These are phyloP conservation scores for Trematosphaeria pertusa DNA, from an alignment of 2,329 filamentous ascomycete genomes.

Conservation along the genomic window DNA sequence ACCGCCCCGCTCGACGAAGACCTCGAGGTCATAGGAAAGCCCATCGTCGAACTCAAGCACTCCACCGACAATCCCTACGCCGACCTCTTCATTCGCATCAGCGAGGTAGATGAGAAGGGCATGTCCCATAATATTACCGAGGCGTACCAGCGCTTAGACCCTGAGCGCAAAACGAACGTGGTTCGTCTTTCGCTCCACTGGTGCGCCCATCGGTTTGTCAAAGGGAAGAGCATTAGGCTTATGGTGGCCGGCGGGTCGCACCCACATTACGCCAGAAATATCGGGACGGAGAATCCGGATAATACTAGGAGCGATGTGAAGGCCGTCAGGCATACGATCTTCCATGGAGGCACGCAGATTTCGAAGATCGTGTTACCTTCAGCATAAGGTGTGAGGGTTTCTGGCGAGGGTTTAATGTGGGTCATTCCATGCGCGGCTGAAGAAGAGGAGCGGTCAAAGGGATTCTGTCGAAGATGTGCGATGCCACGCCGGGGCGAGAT, in stretches of 20 bases:
- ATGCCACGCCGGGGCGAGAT: too few species aligned
- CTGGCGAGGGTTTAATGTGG: too few species aligned
- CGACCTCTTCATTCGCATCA: slow-evolving; percentile 22
- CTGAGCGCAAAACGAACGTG: neutral
- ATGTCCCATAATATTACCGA: slow-evolving; percentile 19
- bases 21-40: slow-evolving; percentile 15
- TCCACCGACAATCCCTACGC: slow-evolving; percentile 11
- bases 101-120: slow-evolving; percentile 20
- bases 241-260: slow-evolving; percentile 16
- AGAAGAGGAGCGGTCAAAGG: too few species aligned
- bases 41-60: slow-evolving; percentile 12
- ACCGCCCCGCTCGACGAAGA: slow-evolving; percentile 14
- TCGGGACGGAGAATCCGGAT: slow-evolving; percentile 6
- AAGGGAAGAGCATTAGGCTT: slow-evolving; percentile 16
- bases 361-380: slow-evolving; percentile 6
- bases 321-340: slow-evolving; percentile 14
- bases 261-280: slow-evolving; percentile 16
- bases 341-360: neutral
- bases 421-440: too few species aligned
- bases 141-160: slow-evolving; percentile 13
- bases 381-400: neutral
- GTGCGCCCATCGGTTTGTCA: slow-evolving; percentile 18
- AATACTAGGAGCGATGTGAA: slow-evolving; percentile 8
- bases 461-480: too few species aligned
- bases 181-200: slow-evolving; percentile 7